These are phyloP conservation scores for Lentinula raphanica DNA, from an alignment of 768 basidiomycete species.

Conservation along the genomic window DNA sequence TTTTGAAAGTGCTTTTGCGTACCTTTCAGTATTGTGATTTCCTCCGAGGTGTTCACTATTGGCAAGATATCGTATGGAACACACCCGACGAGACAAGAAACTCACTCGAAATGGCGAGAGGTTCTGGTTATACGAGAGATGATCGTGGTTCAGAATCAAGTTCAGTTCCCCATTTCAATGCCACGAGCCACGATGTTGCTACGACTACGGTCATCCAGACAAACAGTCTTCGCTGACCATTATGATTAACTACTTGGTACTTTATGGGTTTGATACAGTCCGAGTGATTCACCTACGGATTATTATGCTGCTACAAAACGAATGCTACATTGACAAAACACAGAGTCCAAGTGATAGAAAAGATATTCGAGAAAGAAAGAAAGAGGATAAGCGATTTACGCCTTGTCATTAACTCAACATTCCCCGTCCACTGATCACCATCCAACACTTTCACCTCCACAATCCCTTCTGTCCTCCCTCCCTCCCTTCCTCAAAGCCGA, in stretches of 20 bases:
- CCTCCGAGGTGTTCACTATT: constrained; percentile 27
- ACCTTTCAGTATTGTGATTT: constrained; percentile 33
- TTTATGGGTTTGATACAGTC: background rate
- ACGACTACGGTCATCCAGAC: too few relatives aligned
- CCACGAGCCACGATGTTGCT: too few relatives aligned
- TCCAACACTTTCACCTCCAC: background rate
- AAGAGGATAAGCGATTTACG: background rate
- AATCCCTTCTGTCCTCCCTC: background rate
- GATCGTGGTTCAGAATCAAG: background rate
- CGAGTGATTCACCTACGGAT: background rate
- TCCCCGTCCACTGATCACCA: background rate
- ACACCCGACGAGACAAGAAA: background rate
- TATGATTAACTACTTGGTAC: too few relatives aligned
- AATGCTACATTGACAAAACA: constrained; percentile 1
- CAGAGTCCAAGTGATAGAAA: background rate
- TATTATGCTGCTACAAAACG: constrained; percentile 1
- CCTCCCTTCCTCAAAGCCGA: background rate
- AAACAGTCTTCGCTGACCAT: too few relatives aligned
- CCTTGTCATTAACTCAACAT: background rate
- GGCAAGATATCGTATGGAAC: background rate
- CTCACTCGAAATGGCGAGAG: too few relatives aligned
- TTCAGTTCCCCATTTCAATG: too few relatives aligned
- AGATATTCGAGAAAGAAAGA: background rate
- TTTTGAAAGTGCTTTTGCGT: background rate
- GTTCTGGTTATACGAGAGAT: too few relatives aligned